Evolutionary conservation across 2,329 filamentous ascomycete genomes (phyloP).

Genomic region (Aspergillus flavus): DNA sequence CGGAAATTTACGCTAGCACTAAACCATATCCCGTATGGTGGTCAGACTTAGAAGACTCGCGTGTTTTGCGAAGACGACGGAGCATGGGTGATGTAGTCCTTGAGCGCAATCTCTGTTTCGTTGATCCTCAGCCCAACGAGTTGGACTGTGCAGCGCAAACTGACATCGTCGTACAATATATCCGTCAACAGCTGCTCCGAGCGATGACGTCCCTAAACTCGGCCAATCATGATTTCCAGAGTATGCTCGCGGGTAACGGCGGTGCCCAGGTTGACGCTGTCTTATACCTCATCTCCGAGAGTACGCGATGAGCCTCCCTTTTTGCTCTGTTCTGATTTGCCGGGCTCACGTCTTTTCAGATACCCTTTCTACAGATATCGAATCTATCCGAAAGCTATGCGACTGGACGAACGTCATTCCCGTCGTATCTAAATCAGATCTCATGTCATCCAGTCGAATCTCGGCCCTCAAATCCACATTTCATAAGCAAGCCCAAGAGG

Average conservation of each 20-base stretch:
- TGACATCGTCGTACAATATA: constrained; percentile 67
- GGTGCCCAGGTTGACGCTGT: constrained; percentile 83
- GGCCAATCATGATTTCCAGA: constrained; percentile 73
- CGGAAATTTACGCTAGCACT: constrained; percentile 77
- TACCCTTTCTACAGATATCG: constrained; percentile 65
- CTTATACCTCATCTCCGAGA: constrained; percentile 75
- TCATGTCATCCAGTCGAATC: constrained; percentile 61
- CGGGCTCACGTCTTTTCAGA: constrained; percentile 41
- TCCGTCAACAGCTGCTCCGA: constrained; percentile 69
- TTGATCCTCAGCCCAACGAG: constrained; percentile 72
- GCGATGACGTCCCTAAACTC: constrained; percentile 64
- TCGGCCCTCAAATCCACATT: constrained; percentile 59
- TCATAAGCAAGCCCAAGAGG: constrained; percentile 35
- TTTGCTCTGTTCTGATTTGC: background rate
- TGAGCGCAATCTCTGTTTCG: constrained; percentile 90
- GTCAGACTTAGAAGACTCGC: constrained; percentile 73
- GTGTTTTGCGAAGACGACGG: constrained; percentile 63
- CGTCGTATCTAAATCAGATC: constrained; percentile 76
- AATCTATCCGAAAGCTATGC: constrained; percentile 70
- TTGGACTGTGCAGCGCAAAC: constrained; percentile 58
- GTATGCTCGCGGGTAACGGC: constrained; percentile 77
- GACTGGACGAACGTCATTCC: constrained; percentile 82
- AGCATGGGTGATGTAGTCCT: constrained; percentile 76
- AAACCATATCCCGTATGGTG: constrained; percentile 89
- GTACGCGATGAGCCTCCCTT: constrained; percentile 52